A percentile compares a stretch with the other conserved stretches of the same genome.
Evolutionary conservation across 1,284 basidiomycete species (phyloP).

Genomic region (Moniliella sp.): DNA sequence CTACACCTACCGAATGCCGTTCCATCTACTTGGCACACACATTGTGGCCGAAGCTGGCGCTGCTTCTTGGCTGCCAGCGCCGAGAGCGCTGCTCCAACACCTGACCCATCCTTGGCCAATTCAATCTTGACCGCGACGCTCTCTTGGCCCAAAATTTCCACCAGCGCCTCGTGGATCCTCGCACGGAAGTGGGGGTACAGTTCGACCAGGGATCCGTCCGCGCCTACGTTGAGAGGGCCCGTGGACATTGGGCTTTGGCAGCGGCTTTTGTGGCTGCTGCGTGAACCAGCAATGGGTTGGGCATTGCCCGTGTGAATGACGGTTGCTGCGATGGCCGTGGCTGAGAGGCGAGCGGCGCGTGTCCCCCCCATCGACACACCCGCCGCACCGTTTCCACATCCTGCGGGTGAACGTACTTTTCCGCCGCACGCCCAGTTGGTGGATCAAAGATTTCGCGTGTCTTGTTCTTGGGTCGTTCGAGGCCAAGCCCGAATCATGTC

Average conservation of each 20-base stretch:
- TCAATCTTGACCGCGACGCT: constrained; percentile 62
- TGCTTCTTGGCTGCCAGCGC: constrained; percentile 18
- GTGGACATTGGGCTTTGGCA: too few species aligned
- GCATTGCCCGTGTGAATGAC: constrained; percentile 54
- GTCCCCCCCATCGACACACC: constrained; percentile 61
- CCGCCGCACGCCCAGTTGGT: constrained; percentile 45
- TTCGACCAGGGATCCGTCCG: constrained; percentile 49
- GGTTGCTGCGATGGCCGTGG: constrained; percentile 67
- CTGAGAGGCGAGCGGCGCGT: constrained; percentile 62
- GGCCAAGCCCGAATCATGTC: constrained; percentile 7
- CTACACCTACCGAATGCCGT: too few species aligned
- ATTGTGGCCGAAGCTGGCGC: constrained; percentile 10
- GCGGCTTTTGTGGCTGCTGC: too few species aligned
- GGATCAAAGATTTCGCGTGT: constrained; percentile 42
- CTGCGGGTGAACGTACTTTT: constrained; percentile 33
- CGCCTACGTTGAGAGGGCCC: too few species aligned
- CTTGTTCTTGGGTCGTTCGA: constrained; percentile 9
- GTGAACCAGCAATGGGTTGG: too few species aligned
- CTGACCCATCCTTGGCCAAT: constrained; percentile 85
- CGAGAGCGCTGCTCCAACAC: constrained; percentile 45
- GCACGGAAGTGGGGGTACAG: constrained; percentile 52
- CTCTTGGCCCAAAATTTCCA: constrained; percentile 55
- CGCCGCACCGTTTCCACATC: constrained; percentile 57
- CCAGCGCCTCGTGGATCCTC: constrained; percentile 51
- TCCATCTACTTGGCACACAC: too few species aligned